Conservation (phyloP, 2,329 filamentous ascomycete species). For the Apiospora hydei region DNA sequence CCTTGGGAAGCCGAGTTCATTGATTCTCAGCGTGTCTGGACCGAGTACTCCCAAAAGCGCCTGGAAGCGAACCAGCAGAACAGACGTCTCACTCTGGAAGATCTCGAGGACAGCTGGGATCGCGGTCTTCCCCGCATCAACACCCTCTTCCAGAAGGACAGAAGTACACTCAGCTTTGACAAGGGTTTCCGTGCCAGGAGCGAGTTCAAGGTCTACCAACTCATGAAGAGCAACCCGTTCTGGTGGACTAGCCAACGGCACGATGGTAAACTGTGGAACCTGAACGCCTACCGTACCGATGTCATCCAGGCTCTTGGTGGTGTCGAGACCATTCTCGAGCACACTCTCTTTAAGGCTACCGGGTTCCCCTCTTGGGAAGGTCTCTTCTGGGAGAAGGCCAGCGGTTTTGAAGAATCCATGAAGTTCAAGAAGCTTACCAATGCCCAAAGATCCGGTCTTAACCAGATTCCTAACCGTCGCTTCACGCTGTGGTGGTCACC, state of each 20-base stretch:
- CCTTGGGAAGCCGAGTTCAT: slow-evolving; percentile 99
- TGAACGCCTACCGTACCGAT: slow-evolving; percentile 95
- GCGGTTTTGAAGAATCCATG: slow-evolving; percentile 72
- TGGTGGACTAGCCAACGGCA: slow-evolving; percentile 99
- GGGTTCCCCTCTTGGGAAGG: slow-evolving; percentile 98
- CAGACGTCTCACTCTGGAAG: slow-evolving; percentile 89
- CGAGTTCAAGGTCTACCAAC: slow-evolving; percentile 97
- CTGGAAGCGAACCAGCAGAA: slow-evolving; percentile 98
- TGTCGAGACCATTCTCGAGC: slow-evolving; percentile 97
- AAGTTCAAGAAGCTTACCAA: slow-evolving; percentile 99
- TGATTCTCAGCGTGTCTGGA: slow-evolving; percentile 98
- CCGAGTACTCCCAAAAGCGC: slow-evolving; percentile 97
- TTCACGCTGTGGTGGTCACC: slow-evolving; percentile 98
- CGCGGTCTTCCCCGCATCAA: slow-evolving; percentile 97
- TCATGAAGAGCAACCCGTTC: slow-evolving; percentile 99
- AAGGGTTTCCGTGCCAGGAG: slow-evolving; percentile 96
- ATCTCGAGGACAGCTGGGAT: slow-evolving; percentile 98
- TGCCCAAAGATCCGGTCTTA: slow-evolving; percentile 93
- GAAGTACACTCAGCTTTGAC: slow-evolving; percentile 96
- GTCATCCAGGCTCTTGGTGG: slow-evolving; percentile 95
- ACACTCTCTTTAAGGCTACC: slow-evolving; percentile 95
- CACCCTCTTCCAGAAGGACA: slow-evolving; percentile 97
- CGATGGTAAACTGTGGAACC: slow-evolving; percentile 96
- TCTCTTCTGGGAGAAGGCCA: slow-evolving; percentile 79
- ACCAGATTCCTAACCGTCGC: slow-evolving; percentile 97